These are phyloP conservation scores for Anthracocystis walkeri DNA, from an alignment of 1,284 basidiomycete species.

Conservation along the genomic window DNA sequence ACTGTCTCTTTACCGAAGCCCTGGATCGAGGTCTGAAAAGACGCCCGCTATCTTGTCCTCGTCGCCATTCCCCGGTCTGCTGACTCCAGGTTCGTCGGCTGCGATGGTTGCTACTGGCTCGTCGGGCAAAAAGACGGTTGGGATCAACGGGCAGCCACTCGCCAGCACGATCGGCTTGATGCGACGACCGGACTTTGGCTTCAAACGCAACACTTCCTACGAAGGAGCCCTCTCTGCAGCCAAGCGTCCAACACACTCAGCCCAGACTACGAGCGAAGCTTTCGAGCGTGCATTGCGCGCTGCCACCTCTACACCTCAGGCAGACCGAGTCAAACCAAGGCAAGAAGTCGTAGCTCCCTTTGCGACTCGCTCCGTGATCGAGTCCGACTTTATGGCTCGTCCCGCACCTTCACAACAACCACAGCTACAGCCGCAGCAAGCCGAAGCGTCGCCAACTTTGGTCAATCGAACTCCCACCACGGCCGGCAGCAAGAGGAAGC, in stretches of 20 bases:
- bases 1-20: slow-evolving; percentile 18
- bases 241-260: slow-evolving; percentile 28
- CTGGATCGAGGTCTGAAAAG: slow-evolving; percentile 30
- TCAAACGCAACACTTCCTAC: slow-evolving; percentile 40
- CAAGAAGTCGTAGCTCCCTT: slow-evolving; percentile 36
- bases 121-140: slow-evolving; percentile 25
- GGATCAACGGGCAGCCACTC: slow-evolving; percentile 15
- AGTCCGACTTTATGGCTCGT: slow-evolving; percentile 36
- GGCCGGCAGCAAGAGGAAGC: slow-evolving; percentile 23
- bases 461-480: slow-evolving; percentile 12
- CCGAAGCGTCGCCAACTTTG: slow-evolving; percentile 5
- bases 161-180: slow-evolving; percentile 14
- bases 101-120: slow-evolving; percentile 1
- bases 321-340: slow-evolving; percentile 33
- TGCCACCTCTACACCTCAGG: slow-evolving; percentile 29
- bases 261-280: slow-evolving; percentile 33
- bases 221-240: slow-evolving; percentile 17
- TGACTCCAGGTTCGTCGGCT: slow-evolving; percentile 17
- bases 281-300: slow-evolving; percentile 47
- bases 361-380: slow-evolving; percentile 46
- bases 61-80: slow-evolving; percentile 22
- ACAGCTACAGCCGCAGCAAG: slow-evolving; percentile 4
- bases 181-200: slow-evolving; percentile 40
- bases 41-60: slow-evolving; percentile 12
- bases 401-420: slow-evolving; percentile 11